A percentile compares a stretch with the other conserved stretches of the same genome.
Evolutionary conservation across 116 monocot genomes (phyloP).

Genomic region (Iris pallida): DNA sequence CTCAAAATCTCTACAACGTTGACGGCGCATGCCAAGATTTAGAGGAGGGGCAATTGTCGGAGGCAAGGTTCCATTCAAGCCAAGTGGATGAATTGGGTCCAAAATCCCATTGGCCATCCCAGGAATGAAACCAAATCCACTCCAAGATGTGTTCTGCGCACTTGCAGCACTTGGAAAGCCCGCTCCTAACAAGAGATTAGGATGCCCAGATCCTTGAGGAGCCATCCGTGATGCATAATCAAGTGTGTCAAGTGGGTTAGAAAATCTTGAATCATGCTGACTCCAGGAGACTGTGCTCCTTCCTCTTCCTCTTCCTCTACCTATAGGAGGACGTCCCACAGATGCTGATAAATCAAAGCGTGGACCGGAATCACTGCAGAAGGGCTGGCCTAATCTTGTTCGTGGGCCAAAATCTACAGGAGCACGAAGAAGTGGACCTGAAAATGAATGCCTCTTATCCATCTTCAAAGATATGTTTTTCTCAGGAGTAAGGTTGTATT

Average conservation of each 20-base stretch:
- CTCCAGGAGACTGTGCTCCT: slow-evolving; percentile 49
- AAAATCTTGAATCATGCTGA: slow-evolving; percentile 66
- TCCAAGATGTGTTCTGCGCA: slow-evolving; percentile 68
- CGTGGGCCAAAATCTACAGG: slow-evolving; percentile 33
- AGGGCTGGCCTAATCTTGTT: slow-evolving; percentile 34
- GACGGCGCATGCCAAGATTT: slow-evolving; percentile 72
- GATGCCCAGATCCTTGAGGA: slow-evolving; percentile 59
- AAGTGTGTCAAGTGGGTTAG: slow-evolving; percentile 38
- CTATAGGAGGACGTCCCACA: slow-evolving; percentile 21
- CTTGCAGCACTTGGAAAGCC: slow-evolving; percentile 47
- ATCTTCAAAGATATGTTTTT: slow-evolving; percentile 35
- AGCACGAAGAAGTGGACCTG: slow-evolving; percentile 7
- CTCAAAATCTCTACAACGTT: slow-evolving; percentile 97
- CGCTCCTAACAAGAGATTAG: slow-evolving; percentile 55
- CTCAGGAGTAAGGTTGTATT: slow-evolving; percentile 29
- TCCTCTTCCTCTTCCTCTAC: slow-evolving; percentile 68
- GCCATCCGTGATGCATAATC: slow-evolving; percentile 67
- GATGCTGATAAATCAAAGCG: slow-evolving; percentile 49
- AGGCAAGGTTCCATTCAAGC: slow-evolving; percentile 45
- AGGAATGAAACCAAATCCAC: slow-evolving; percentile 86
- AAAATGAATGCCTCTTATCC: slow-evolving; percentile 35
- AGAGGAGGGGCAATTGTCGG: slow-evolving; percentile 48
- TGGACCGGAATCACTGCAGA: slow-evolving; percentile 25
- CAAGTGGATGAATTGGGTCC: slow-evolving; percentile 78
- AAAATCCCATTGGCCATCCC: slow-evolving; percentile 70